Conservation (phyloP, 2,329 filamentous ascomycete species). For the Periconia macrospinosa region DNA sequence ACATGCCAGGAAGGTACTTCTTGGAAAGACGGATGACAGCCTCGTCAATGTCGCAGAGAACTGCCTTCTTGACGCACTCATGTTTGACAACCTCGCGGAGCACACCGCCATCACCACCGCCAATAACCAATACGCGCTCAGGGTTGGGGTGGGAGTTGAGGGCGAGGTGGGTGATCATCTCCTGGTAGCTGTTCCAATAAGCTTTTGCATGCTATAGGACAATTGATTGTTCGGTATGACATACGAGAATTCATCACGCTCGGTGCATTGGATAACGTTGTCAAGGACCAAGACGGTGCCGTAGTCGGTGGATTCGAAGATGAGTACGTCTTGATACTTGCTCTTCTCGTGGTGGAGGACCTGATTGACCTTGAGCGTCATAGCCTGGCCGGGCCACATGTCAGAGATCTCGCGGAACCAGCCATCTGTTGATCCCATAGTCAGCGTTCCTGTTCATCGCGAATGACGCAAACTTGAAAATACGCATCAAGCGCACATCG, state of each 20-base stretch:
- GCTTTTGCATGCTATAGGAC: slow-evolving; percentile 7
- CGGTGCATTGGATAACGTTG: slow-evolving; percentile 98
- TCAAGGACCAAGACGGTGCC: slow-evolving; percentile 95
- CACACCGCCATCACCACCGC: slow-evolving; percentile 95
- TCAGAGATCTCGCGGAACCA: slow-evolving; percentile 99
- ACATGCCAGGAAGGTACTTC: slow-evolving; percentile 95
- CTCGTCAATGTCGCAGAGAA: slow-evolving; percentile 98
- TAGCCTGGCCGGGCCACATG: slow-evolving; percentile 99
- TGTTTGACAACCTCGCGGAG: slow-evolving; percentile 99
- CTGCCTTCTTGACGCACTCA: slow-evolving; percentile 92
- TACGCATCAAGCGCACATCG: neutral
- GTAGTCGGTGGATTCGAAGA: slow-evolving; percentile 98
- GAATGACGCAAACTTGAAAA: neutral
- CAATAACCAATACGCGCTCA: slow-evolving; percentile 97
- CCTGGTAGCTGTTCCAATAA: slow-evolving; percentile 70
- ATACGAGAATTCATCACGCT: slow-evolving; percentile 95
- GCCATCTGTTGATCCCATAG: slow-evolving; percentile 68
- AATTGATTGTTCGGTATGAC: slow-evolving; percentile 20
- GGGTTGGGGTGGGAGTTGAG: slow-evolving; percentile 98
- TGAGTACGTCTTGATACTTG: slow-evolving; percentile 97
- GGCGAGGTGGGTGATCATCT: slow-evolving; percentile 99
- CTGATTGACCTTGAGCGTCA: slow-evolving; percentile 89
- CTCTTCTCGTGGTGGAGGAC: slow-evolving; percentile 99
- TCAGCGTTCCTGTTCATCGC: slow-evolving; percentile 3
- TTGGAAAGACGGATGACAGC: slow-evolving; percentile 98